Base-by-base conservation (phyloP, 768 basidiomycete species). In the Rhizopogon vulgaris region DNA sequence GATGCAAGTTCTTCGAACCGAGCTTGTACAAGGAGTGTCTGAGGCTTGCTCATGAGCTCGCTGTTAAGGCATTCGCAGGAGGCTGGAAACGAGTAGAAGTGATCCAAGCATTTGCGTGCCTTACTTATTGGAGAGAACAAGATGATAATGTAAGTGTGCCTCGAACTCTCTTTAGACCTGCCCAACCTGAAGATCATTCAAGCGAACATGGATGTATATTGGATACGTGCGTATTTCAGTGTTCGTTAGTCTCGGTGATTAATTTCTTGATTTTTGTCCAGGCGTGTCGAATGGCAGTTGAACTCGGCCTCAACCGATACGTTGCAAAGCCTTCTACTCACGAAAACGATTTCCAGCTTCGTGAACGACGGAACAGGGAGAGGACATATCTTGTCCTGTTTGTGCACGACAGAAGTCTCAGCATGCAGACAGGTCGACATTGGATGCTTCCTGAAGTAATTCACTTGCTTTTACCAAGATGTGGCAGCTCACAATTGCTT, bases 51-150 rank as follows among this genome's bases (percentile, higher is more conserved):
- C 75, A 88, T 50, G 82, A 86, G 22, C 78, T 85, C 56, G 83
- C 85, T n/a, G 74, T 87, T 25, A 79, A 81, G 52, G 89, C 90
- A 8, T 91, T 94, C 60, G 76, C 82, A 30, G 83, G 87, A 56
- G 78, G 77, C n/a, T 84, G 80, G 79, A 86, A 89, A 64, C 77
- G 83, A 55, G 83, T 94, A 48, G 92, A 93, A 68, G 83, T 92
- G 18, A 87, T 90, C 4, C 93, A 95, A 68, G 89, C 90, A 25
- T 89, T 92, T 64, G 85, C 87, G 17, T 91, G 90, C 60, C 73
- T 94, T 54, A 90, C 85, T 37, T 94, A 94, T 68, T 94, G 90
- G 90, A 85, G 80, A 64, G 88, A 90, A 59, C 87, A 90, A 38
- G 84, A 88, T 56, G 93, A 95, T 59, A 87, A 82, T 51, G 87